These are phyloP conservation scores for Picochlorum sp. DNA, from an alignment of 139 green algal species.

Conservation along the genomic window DNA sequence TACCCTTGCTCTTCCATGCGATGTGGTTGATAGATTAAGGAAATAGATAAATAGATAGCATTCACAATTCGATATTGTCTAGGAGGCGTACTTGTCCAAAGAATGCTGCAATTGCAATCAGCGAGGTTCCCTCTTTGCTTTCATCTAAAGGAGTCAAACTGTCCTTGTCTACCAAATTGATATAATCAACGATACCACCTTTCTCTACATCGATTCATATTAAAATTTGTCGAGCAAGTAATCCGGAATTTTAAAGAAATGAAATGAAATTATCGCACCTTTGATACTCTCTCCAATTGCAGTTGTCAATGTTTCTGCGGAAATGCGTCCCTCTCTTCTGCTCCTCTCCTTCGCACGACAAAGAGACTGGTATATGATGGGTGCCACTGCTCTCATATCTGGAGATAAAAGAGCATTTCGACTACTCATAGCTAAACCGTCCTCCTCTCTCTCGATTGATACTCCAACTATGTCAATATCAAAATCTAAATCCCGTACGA, in stretches of 20 bases:
- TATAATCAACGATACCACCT: conserved; percentile 81
- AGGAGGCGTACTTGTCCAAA: conserved; percentile 87
- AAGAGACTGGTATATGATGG: conserved; percentile 50
- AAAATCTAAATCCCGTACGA: conserved; percentile 90
- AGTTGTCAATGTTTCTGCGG: not conserved
- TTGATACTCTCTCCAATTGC: not conserved
- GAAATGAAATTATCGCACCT: not conserved
- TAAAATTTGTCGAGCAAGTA: not conserved
- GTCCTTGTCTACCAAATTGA: conserved; percentile 59
- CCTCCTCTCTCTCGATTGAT: conserved; percentile 72
- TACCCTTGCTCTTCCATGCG: conserved; percentile 73
- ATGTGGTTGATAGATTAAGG: conserved; percentile 40
- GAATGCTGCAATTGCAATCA: conserved; percentile 72
- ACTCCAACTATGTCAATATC: conserved; percentile 73
- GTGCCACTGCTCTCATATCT: conserved; percentile 45
- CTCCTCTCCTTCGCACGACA: not conserved
- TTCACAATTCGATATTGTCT: conserved; percentile 77
- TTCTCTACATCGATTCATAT: conserved; percentile 22
- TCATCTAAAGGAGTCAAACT: conserved; percentile 44
- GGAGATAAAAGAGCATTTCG: conserved; percentile 75
- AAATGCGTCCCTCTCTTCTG: not conserved
- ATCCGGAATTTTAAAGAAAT: not conserved
- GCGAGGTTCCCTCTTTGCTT: conserved; percentile 13
- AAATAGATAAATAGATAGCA: conserved; percentile 5
- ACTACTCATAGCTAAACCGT: conserved; percentile 94